A percentile compares a stretch with the other conserved stretches of the same genome.
Conservation (phyloP, 2,329 filamentous ascomycete genomes). For the Exophiala calicioides region DNA sequence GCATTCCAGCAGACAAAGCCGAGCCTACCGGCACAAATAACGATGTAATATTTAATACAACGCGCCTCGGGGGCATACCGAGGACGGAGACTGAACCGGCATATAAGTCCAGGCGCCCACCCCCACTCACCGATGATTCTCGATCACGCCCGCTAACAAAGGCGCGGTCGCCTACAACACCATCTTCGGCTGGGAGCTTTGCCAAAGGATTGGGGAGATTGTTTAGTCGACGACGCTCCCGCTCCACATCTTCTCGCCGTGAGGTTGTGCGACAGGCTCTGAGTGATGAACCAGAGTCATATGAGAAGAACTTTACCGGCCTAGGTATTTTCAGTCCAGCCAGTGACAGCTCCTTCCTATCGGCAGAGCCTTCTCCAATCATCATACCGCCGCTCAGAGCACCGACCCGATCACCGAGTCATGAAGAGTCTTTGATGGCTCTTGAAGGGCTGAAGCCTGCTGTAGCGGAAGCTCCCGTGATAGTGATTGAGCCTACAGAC, state of each 20-base stretch:
- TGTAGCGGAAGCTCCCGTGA: conserved; percentile 5
- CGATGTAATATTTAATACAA: conserved; percentile 5
- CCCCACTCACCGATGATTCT: conserved; percentile 21
- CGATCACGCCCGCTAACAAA: conserved; percentile 5
- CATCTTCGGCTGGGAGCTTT: conserved; percentile 19
- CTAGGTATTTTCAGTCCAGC: conserved; percentile 14
- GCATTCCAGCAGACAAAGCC: not conserved
- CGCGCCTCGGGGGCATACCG: conserved; percentile 6
- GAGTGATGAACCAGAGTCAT: conserved; percentile 25
- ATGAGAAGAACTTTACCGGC: conserved; percentile 4
- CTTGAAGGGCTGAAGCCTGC: conserved; percentile 14
- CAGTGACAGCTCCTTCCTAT: conserved; percentile 20
- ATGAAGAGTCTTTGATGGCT: conserved; percentile 23
- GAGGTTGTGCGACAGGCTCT: conserved; percentile 24
- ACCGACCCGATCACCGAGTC: conserved; percentile 8
- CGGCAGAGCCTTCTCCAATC: conserved; percentile 20
- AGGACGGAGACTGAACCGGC: conserved; percentile 22
- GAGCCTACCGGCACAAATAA: not conserved
- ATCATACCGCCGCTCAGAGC: conserved; percentile 7
- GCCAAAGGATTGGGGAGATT: conserved; percentile 21
- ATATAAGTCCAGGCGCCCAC: conserved; percentile 28
- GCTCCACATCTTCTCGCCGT: conserved; percentile 21
- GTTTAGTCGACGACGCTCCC: conserved; percentile 26
- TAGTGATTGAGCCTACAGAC: conserved; percentile 15
- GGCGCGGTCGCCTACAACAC: conserved; percentile 13